Percentiles rank a stretch among this genome's conserved stretches.
These are phyloP conservation scores for Pythium brachiatum DNA, from an alignment of 352 stramenopile species.

Conservation along the genomic window DNA sequence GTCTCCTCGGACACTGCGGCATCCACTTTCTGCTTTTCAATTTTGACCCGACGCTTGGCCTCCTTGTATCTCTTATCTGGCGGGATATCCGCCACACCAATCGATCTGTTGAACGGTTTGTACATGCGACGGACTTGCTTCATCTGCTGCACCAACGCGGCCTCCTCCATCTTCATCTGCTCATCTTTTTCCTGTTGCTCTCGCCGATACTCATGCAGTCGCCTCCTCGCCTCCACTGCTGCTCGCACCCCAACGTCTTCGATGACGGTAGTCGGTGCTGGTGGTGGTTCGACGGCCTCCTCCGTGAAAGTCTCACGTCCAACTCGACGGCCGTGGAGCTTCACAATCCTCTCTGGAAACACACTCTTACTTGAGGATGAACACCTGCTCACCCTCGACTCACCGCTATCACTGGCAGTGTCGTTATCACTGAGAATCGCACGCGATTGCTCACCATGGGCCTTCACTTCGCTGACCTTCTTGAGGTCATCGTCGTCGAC, in stretches of 20 bases:
- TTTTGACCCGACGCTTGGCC: conserved; percentile 9
- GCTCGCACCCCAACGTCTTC: not conserved
- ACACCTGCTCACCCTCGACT: not conserved
- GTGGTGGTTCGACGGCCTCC: not conserved
- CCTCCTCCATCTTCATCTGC: conserved; percentile 3
- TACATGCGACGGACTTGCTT: conserved; percentile 38
- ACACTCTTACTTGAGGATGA: not conserved
- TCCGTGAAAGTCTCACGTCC: not conserved
- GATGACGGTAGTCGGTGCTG: not conserved
- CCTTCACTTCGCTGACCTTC: not conserved
- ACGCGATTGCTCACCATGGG: not conserved
- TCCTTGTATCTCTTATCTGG: conserved; percentile 35
- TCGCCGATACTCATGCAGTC: conserved; percentile 9
- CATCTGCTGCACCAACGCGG: not conserved
- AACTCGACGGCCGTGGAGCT: conserved; percentile 7
- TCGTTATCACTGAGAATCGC: not conserved
- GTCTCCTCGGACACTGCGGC: not conserved
- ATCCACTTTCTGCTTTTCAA: conserved; percentile 9
- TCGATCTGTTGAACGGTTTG: conserved; percentile 33
- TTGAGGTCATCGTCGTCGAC: not conserved
- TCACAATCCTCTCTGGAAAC: conserved; percentile 7
- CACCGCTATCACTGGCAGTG: conserved; percentile 1
- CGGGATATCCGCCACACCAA: conserved; percentile 40
- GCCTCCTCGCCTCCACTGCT: conserved; percentile 2
- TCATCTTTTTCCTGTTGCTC: conserved; percentile 1